These are phyloP conservation scores for Amaranthus tricolor DNA, from an alignment of 179 eudicot species.

Conservation along the genomic window DNA sequence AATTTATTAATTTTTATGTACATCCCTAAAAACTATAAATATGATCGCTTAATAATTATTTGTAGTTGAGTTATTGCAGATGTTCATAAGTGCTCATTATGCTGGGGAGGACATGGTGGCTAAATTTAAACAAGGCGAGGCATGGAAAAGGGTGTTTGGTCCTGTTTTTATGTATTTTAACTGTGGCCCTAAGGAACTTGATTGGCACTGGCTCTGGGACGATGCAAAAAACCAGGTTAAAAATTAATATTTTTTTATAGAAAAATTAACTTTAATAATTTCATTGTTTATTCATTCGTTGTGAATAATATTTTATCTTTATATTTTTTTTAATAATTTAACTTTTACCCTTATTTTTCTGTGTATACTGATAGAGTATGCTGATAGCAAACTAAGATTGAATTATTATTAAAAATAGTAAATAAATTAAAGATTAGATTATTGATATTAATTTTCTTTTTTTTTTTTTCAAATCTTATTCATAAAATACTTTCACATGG, in stretches of 20 bases:
- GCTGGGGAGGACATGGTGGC: conserved; percentile 67
- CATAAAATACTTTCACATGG: background rate
- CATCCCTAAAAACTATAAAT: too few species aligned
- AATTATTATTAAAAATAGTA: too few species aligned
- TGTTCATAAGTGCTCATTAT: conserved; percentile 83
- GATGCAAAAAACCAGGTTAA: conserved; percentile 82
- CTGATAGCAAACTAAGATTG: too few species aligned
- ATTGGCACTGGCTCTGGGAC: conserved; percentile 68
- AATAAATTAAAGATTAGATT: too few species aligned
- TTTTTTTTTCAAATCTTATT: background rate
- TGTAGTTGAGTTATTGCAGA: conserved; percentile 28
- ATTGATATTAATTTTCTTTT: background rate
- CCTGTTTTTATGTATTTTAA: conserved; percentile 86
- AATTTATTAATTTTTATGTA: too few species aligned
- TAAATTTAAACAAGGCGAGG: conserved; percentile 56
- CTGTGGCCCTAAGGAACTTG: conserved; percentile 39
- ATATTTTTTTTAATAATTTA: too few species aligned
- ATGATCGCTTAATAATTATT: background rate
- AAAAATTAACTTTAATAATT: too few species aligned
- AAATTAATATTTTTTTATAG: background rate
- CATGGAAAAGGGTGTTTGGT: conserved; percentile 87
- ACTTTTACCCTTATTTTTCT: too few species aligned
- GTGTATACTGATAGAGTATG: too few species aligned
- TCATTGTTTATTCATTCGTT: too few species aligned
- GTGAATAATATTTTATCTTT: too few species aligned